A percentile compares a stretch with the other conserved stretches of the same genome.
Evolutionary conservation across 192 early-diverging fungal genomes (phyloP).

Genomic region (Umbelopsis isabellina): DNA sequence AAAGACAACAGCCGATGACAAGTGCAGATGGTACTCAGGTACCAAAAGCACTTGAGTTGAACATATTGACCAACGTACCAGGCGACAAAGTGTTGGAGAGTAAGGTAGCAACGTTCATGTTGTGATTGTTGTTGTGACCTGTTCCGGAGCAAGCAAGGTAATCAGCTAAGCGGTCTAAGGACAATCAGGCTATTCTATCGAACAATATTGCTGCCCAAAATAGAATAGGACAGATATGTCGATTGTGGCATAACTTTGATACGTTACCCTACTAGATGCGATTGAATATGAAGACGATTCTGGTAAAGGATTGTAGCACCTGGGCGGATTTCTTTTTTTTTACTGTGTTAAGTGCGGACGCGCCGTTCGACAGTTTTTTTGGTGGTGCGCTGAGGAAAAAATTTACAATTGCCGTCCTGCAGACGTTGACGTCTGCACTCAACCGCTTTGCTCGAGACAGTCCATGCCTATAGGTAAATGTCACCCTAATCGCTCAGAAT

Average conservation of each 20-base stretch:
- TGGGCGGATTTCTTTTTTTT: background rate
- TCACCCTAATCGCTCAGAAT: background rate
- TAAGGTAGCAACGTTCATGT: slow-evolving; percentile 74
- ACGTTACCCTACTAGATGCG: slow-evolving; percentile 18
- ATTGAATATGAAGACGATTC: slow-evolving; percentile 11
- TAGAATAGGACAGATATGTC: background rate
- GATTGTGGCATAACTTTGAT: background rate
- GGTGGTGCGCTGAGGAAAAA: background rate
- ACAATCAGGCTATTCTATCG: background rate
- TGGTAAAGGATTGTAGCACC: background rate
- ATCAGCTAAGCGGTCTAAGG: background rate
- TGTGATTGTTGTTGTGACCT: slow-evolving; percentile 23
- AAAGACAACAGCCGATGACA: background rate
- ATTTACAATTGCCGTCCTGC: slow-evolving; percentile 3
- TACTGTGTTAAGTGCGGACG: slow-evolving; percentile 8
- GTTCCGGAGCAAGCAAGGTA: background rate
- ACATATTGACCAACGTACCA: slow-evolving; percentile 42
- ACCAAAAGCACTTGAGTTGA: background rate
- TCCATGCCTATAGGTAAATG: slow-evolving; percentile 6
- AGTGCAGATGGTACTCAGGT: background rate
- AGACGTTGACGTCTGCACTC: background rate
- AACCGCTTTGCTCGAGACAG: background rate
- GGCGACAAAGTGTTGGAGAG: slow-evolving; percentile 79
- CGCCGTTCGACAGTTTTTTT: slow-evolving; percentile 11
- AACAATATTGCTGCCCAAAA: background rate